Conservation (phyloP, 2,329 filamentous ascomycete species). For the Nemania abortiva region DNA sequence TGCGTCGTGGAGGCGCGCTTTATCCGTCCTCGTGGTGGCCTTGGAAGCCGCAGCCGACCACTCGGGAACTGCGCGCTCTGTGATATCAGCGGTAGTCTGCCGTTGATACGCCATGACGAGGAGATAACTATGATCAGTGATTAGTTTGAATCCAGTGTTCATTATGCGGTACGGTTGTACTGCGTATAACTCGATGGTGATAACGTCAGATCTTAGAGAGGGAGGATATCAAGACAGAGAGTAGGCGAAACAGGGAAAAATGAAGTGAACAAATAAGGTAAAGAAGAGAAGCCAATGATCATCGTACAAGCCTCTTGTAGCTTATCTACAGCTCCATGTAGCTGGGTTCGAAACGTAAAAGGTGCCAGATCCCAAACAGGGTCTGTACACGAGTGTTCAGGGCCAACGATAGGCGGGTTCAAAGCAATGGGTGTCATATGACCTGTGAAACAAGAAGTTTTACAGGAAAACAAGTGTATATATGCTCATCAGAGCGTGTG, state of each 20-base stretch:
- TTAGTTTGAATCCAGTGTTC: conserved; percentile 4
- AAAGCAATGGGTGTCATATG: not conserved
- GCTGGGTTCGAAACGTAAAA: not conserved
- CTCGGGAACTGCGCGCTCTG: not conserved
- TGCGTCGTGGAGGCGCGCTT: not conserved
- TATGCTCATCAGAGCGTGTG: no score
- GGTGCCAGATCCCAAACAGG: not conserved
- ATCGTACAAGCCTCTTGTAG: not conserved
- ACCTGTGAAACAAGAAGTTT: not conserved
- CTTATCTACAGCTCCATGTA: not conserved
- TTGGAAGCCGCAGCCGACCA: not conserved
- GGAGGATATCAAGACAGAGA: not conserved
- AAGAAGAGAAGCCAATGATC: not conserved
- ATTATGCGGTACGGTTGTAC: not conserved
- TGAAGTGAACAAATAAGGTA: not conserved
- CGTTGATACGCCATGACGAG: not conserved
- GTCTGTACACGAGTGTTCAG: not conserved
- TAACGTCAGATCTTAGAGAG: not conserved
- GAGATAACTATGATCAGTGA: not conserved
- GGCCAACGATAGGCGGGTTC: not conserved
- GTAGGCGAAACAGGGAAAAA: not conserved
- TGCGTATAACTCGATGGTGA: not conserved
- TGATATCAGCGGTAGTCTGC: not conserved
- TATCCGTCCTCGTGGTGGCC: not conserved
- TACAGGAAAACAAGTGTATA: no score